phyloP scores from a whole-genome alignment of 129 eudicot species.

The Centella asiatica region DNA sequence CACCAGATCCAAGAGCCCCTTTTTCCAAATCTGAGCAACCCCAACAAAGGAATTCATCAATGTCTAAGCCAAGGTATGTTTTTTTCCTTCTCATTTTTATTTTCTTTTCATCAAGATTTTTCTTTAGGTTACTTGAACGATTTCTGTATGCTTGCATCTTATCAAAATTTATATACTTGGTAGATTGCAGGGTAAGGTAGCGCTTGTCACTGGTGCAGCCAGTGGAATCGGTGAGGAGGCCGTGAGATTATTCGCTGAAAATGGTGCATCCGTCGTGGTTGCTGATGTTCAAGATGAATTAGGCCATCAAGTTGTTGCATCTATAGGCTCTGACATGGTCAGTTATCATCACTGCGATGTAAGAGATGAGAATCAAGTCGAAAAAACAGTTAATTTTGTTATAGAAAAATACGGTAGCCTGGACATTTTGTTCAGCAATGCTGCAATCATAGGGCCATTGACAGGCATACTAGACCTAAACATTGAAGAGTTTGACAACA shows the following conservation, averaged over 20 bases:
- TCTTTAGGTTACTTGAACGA: too few relatives aligned
- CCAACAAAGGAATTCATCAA: background rate
- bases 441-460: conserved; percentile 54
- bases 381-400: conserved; percentile 31
- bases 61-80: conserved; percentile 23
- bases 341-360: conserved; percentile 59
- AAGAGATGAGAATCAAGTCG: conserved; percentile 56
- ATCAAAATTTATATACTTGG: background rate
- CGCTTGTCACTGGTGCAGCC: conserved; percentile 76
- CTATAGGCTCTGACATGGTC: conserved; percentile 30
- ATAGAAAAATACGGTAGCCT: conserved; percentile 41
- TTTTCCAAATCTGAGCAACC: conserved; percentile 11
- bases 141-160: background rate
- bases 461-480: conserved; percentile 51
- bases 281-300: conserved; percentile 74
- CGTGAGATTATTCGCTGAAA: conserved; percentile 35
- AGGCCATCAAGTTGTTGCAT: conserved; percentile 42
- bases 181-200: conserved; percentile 79
- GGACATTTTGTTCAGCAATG: conserved; percentile 62
- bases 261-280: conserved; percentile 61
- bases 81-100: background rate
- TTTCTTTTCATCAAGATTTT: too few relatives aligned
- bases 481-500: conserved; percentile 42
- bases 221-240: conserved; percentile 81
- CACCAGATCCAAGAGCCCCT: conserved; percentile 18